A percentile compares a stretch with the other conserved stretches of the same genome.
Evolutionary conservation across 495 filamentous ascomycete genomes (phyloP).

Genomic region (Penicillium maclennaniae): DNA sequence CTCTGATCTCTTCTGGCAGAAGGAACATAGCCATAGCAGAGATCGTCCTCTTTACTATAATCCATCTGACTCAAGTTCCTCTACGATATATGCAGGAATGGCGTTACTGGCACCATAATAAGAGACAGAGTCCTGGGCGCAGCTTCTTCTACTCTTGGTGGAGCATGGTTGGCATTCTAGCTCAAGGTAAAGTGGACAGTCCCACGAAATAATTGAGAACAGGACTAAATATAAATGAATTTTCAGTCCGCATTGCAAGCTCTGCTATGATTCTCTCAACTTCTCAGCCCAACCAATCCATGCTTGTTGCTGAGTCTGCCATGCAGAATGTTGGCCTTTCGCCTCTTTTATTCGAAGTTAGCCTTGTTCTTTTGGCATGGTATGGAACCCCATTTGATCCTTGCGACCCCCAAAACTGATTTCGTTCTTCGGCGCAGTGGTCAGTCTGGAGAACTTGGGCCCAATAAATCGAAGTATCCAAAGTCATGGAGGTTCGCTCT

Average conservation of each 20-base stretch:
- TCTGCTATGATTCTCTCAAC: slow-evolving; percentile 27
- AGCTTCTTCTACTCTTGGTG: slow-evolving; percentile 31
- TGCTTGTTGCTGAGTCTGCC: slow-evolving; percentile 24
- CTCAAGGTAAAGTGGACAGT: slow-evolving; percentile 22
- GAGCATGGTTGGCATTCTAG: slow-evolving; percentile 27
- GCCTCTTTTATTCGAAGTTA: slow-evolving; percentile 35
- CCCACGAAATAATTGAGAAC: not conserved
- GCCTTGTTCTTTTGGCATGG: slow-evolving; percentile 31
- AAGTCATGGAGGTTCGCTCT: slow-evolving; percentile 11
- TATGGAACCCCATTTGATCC: slow-evolving; percentile 6
- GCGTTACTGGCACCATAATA: slow-evolving; percentile 32
- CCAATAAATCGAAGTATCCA: slow-evolving; percentile 30
- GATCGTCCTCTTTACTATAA: slow-evolving; percentile 24
- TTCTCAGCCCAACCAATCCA: slow-evolving; percentile 13
- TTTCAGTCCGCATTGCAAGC: slow-evolving; percentile 29
- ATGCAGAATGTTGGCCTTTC: slow-evolving; percentile 34
- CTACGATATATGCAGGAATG: slow-evolving; percentile 29
- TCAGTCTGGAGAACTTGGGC: slow-evolving; percentile 28
- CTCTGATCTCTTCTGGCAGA: slow-evolving; percentile 16
- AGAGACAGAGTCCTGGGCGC: slow-evolving; percentile 15
- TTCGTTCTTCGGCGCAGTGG: slow-evolving; percentile 15
- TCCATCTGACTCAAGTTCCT: slow-evolving; percentile 21
- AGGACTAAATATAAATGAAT: not conserved
- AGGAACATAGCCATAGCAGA: slow-evolving; percentile 29
- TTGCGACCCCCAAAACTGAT: not conserved